Conservation (phyloP, 2,329 filamentous ascomycete species). For the Aspergillus japonicus region DNA sequence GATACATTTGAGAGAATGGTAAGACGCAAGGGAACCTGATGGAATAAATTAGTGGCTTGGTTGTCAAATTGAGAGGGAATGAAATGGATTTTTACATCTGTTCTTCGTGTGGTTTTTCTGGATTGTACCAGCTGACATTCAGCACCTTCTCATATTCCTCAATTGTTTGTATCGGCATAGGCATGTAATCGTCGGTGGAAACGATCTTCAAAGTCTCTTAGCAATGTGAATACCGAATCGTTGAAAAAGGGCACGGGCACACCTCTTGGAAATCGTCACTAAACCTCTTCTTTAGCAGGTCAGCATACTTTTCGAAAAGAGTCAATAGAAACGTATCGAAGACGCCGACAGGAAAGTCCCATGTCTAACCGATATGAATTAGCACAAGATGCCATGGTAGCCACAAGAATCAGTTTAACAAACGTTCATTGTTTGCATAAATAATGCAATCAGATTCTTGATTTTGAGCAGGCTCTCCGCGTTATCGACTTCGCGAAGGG, state of each 20-base stretch:
- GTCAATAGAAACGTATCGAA: slow-evolving; percentile 84
- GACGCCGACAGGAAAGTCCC: slow-evolving; percentile 79
- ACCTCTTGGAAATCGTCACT: slow-evolving; percentile 95
- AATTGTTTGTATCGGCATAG: slow-evolving; percentile 87
- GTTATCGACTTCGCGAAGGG: slow-evolving; percentile 76
- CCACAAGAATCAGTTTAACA: slow-evolving; percentile 24
- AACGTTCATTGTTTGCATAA: slow-evolving; percentile 98
- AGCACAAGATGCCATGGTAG: slow-evolving; percentile 7
- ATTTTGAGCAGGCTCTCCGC: slow-evolving; percentile 91
- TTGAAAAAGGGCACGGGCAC: slow-evolving; percentile 12
- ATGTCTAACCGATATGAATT: slow-evolving; percentile 57
- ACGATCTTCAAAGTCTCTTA: slow-evolving; percentile 52
- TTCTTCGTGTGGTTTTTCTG: slow-evolving; percentile 73
- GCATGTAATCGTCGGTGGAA: slow-evolving; percentile 98
- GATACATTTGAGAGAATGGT: slow-evolving; percentile 98
- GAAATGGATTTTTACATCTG: slow-evolving; percentile 59
- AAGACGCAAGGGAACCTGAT: slow-evolving; percentile 86
- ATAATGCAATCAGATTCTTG: slow-evolving; percentile 87
- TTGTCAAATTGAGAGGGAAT: background rate
- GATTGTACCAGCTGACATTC: slow-evolving; percentile 92
- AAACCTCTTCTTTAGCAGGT: slow-evolving; percentile 84
- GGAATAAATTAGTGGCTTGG: slow-evolving; percentile 3
- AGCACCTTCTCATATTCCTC: slow-evolving; percentile 96
- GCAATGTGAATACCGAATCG: background rate
- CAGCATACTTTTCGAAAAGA: slow-evolving; percentile 90